Conservation (phyloP, 2,329 filamentous ascomycete genomes). For the Pseudogymnoascus sp. region DNA sequence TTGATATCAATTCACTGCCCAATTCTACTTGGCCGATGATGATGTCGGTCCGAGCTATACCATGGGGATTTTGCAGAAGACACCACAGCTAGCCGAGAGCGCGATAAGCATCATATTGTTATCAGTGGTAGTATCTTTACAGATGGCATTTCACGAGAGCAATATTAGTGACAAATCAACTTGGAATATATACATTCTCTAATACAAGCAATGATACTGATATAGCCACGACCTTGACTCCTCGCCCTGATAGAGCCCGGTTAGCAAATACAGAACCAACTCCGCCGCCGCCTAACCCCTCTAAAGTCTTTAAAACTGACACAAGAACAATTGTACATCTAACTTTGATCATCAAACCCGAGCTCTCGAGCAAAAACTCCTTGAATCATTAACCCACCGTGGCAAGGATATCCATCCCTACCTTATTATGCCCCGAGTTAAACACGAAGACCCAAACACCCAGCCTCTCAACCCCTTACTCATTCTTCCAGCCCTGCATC, state of each 20-base stretch:
- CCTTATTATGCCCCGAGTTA: background rate
- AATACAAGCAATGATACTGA: background rate
- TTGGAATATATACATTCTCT: background rate
- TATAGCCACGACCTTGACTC: background rate
- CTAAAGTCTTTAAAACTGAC: background rate
- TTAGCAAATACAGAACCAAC: background rate
- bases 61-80: background rate
- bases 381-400: background rate
- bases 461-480: background rate
- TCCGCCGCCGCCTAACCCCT: background rate
- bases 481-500: slow-evolving; percentile 26
- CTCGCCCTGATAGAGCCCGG: background rate
- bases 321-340: background rate
- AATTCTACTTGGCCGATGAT: background rate
- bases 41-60: background rate
- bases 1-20: background rate
- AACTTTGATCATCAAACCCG: slow-evolving; percentile 1
- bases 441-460: slow-evolving; percentile 5
- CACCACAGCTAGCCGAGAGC: background rate
- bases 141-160: background rate
- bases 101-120: background rate
- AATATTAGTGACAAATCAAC: background rate
- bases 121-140: background rate
- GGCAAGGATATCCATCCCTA: background rate
- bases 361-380: background rate